These are phyloP conservation scores for Fusarium heterosporum DNA, from an alignment of 2,329 filamentous ascomycete species.

Conservation along the genomic window DNA sequence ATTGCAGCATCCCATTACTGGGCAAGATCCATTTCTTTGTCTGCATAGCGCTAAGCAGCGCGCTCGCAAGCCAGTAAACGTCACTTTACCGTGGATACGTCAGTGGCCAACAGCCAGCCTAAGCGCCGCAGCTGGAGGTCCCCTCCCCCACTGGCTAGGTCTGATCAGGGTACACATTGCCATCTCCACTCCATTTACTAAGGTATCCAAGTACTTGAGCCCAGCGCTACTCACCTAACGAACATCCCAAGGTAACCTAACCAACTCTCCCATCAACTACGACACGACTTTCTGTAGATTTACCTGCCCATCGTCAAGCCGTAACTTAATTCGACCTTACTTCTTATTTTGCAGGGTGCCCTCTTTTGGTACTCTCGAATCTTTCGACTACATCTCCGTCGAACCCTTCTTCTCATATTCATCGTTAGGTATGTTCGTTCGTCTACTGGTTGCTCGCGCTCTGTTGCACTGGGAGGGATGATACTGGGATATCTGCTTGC, in stretches of 20 bases:
- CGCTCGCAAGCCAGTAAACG: slow-evolving; percentile 31
- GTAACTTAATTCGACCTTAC: slow-evolving; percentile 16
- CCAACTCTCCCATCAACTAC: slow-evolving; percentile 39
- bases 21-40: slow-evolving; percentile 13
- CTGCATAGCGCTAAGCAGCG: slow-evolving; percentile 33
- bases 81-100: slow-evolving; percentile 32
- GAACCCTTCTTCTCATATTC: slow-evolving; percentile 9
- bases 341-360: slow-evolving; percentile 3
- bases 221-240: slow-evolving; percentile 25
- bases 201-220: background rate
- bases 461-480: slow-evolving; percentile 4
- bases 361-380: background rate
- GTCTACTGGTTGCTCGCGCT: slow-evolving; percentile 6
- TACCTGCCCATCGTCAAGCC: slow-evolving; percentile 17
- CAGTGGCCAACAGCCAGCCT: slow-evolving; percentile 36
- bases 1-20: slow-evolving; percentile 4
- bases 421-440: slow-evolving; percentile 33
- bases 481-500: slow-evolving; percentile 1
- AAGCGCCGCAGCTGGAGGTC: slow-evolving; percentile 23
- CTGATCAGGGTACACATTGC: slow-evolving; percentile 16
- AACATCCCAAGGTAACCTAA: slow-evolving; percentile 22
- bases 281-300: slow-evolving; percentile 34
- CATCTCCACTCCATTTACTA: slow-evolving; percentile 15
- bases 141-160: slow-evolving; percentile 33
- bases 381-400: background rate